Evolutionary conservation across 2,329 filamentous ascomycete species (phyloP), one percentile per base, ranked within the genome.

Genomic region (Aspergillus sp.): DNA sequence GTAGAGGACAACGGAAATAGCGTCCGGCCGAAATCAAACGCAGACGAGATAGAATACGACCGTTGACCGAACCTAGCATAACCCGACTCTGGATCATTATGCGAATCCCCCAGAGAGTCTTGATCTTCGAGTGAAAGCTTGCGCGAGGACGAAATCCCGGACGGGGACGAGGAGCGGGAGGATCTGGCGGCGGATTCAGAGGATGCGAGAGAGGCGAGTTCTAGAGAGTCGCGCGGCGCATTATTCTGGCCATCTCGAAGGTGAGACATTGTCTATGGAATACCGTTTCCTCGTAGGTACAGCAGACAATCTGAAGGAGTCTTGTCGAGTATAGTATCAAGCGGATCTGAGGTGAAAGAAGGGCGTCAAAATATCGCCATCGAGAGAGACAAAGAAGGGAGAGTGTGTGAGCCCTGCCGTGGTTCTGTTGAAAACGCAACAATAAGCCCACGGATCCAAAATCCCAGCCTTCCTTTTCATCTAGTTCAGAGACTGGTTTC

Each of bases 1-100:
- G 88, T 91, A 41, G 90, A 89, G 44, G 88, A 93, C 42, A 98
- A 75, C 0, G 93, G 93, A 60, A 96, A 97, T 40, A 98, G 77
- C 58, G 89, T 94, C 48, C 85, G 82, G n/a, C 87, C 84, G 65
- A 96, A 96, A 70, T 97, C 91, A 68, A 98, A 98, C 45, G 86
- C 88, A 4, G 91, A 97, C 7, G 86, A 88, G 41, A 94, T 81
- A 7, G 90, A 96, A 69, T 91, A 95, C 12, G 88, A 86, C 52
- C 91, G 85, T 28, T 26, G 12, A 48, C 67, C 71, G 60, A 64
- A 74, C 59, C 63, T 68, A 60, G 59, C 29, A 73, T 80, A 44
- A 34, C 57, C 65, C 45, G 63, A 82, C 80, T 64, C 57, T 38
- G 76, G 74, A 63, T 83, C 79, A 45, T 66, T 57, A 47, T 70